phyloP scores from a whole-genome alignment of 306 rosid genomes.

The Chamaecrista fasciculata region DNA sequence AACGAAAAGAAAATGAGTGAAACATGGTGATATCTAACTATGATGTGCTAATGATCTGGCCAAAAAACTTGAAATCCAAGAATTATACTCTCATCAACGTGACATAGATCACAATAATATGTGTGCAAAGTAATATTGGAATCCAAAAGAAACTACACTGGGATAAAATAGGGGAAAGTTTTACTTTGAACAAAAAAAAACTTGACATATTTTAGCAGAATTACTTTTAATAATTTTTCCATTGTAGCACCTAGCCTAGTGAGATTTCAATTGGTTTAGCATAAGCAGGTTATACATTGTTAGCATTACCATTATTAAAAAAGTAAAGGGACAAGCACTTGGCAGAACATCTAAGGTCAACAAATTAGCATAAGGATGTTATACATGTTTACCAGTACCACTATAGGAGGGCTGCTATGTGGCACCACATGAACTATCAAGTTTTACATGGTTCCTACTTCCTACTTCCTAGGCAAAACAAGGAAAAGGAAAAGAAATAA shows the following conservation, averaged over 20 bases:
- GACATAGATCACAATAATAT: background rate
- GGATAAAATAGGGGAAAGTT: background rate
- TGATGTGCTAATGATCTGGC: slow-evolving; percentile 5
- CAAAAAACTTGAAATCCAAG: background rate
- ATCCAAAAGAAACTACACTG: background rate
- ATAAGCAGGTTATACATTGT: slow-evolving; percentile 3
- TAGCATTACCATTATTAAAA: background rate
- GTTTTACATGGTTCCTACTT: background rate
- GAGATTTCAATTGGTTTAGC: background rate
- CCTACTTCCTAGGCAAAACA: too few relatives aligned
- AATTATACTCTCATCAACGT: background rate
- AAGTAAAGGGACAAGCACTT: background rate
- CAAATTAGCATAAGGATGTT: too few relatives aligned
- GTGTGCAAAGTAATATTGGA: background rate
- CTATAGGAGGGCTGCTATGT: background rate
- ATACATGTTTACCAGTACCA: too few relatives aligned
- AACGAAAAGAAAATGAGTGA: background rate
- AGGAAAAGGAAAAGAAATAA: too few relatives aligned
- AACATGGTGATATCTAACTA: background rate
- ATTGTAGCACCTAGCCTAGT: background rate
- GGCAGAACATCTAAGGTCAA: slow-evolving; percentile 20
- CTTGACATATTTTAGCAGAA: background rate
- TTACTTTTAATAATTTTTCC: background rate
- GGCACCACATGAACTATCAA: slow-evolving; percentile 1
- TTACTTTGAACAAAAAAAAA: background rate